phyloP scores from a whole-genome alignment of 2,329 filamentous ascomycete genomes.

The Emmonsiellopsis sp. region DNA sequence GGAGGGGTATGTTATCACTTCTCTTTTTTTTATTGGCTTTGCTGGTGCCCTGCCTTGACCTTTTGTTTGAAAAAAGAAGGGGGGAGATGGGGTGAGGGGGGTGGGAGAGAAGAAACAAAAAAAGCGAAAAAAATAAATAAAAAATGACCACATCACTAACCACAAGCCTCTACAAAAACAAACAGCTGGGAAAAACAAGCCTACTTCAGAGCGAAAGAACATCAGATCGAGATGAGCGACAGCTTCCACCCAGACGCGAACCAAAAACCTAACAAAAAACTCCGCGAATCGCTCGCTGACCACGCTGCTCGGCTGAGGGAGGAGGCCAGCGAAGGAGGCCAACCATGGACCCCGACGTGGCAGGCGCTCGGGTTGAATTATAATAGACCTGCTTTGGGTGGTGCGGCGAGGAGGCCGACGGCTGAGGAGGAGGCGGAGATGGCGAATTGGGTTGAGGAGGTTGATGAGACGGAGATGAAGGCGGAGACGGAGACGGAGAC shows the following conservation, averaged over 20 bases:
- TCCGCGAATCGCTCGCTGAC: conserved; percentile 41
- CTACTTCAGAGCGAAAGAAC: conserved; percentile 44
- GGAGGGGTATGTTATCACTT: conserved; percentile 39
- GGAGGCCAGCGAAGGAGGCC: conserved; percentile 39
- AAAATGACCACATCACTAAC: too few relatives aligned
- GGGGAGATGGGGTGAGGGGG: too few relatives aligned
- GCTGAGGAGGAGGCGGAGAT: neutral
- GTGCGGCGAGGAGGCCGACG: neutral
- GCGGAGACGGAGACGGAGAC: neutral
- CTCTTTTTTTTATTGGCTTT: conserved; percentile 3
- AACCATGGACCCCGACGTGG: conserved; percentile 47
- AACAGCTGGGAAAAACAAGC: conserved; percentile 54
- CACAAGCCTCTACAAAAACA: too few relatives aligned
- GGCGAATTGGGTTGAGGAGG: neutral
- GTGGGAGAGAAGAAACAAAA: neutral
- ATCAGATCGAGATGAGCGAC: conserved; percentile 33
- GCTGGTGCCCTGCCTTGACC: neutral
- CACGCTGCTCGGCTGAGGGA: conserved; percentile 55
- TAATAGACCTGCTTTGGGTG: conserved; percentile 18
- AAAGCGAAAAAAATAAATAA: neutral
- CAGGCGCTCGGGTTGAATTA: conserved; percentile 32
- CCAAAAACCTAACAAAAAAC: conserved; percentile 29
- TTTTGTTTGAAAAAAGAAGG: neutral
- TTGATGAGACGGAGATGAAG: neutral
- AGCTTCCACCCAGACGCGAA: conserved; percentile 25